These are phyloP conservation scores for Guyanaporus albipodus DNA, from an alignment of 768 basidiomycete species.

Conservation along the genomic window DNA sequence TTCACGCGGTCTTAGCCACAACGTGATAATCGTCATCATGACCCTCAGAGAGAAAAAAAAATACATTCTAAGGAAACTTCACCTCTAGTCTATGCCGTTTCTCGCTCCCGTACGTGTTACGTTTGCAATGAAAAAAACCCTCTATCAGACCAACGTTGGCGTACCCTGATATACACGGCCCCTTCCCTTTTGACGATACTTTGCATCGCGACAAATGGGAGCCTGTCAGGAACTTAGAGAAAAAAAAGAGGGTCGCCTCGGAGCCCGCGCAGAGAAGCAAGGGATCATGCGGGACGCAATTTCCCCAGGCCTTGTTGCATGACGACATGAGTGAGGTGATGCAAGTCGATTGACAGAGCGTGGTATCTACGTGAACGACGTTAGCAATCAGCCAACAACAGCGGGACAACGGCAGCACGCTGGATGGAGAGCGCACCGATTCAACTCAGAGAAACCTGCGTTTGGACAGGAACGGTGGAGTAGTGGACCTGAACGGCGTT, in stretches of 20 bases:
- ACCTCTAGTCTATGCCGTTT: background rate
- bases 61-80: too few species aligned
- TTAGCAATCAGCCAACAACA: conserved; percentile 14
- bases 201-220: conserved; percentile 26
- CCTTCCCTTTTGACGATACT: conserved; percentile 12
- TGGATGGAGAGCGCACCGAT: conserved; percentile 3
- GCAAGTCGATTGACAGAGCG: conserved; percentile 13
- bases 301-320: conserved; percentile 1
- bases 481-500: too few species aligned
- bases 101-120: conserved; percentile 9
- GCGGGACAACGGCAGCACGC: conserved; percentile 8
- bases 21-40: too few species aligned
- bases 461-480: background rate
- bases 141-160: background rate
- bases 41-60: too few species aligned
- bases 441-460: background rate
- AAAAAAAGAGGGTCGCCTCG: conserved; percentile 25
- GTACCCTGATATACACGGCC: conserved; percentile 18
- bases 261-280: conserved; percentile 28
- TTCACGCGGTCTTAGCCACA: too few species aligned
- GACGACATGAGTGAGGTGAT: conserved; percentile 27
- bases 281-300: background rate
- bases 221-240: conserved; percentile 22
- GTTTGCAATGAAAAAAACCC: conserved; percentile 2
- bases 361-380: conserved; percentile 8